A percentile compares a stretch with the other conserved stretches of the same genome.
Evolutionary conservation across 768 basidiomycete genomes (phyloP).

Genomic region (Boletus reticuloceps): DNA sequence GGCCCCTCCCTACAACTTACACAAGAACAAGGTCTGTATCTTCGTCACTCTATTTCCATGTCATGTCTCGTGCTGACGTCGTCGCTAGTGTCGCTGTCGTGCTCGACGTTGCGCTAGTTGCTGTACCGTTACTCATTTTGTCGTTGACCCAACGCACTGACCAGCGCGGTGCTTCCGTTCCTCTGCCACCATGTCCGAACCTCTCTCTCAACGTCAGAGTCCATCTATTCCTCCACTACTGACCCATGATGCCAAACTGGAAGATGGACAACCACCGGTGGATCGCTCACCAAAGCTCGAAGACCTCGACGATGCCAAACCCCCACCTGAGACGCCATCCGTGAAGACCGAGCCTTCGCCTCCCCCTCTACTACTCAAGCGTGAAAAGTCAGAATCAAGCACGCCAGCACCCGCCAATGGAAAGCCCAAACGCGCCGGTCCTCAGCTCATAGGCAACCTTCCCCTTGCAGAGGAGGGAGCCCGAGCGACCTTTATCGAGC

Average conservation of each 20-base stretch:
- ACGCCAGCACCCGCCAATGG: slow-evolving; percentile 36
- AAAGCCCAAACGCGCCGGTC: slow-evolving; percentile 37
- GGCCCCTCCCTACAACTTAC: slow-evolving; percentile 4
- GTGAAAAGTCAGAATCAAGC: slow-evolving; percentile 34
- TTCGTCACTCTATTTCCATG: background rate
- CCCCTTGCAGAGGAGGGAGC: slow-evolving; percentile 76
- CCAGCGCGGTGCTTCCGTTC: slow-evolving; percentile 11
- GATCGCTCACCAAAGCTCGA: slow-evolving; percentile 15
- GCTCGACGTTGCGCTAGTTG: slow-evolving; percentile 20
- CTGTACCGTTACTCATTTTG: slow-evolving; percentile 22
- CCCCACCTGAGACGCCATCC: slow-evolving; percentile 27
- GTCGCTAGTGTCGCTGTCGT: slow-evolving; percentile 12
- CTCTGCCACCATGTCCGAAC: slow-evolving; percentile 30
- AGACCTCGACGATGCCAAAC: slow-evolving; percentile 23
- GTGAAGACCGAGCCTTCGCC: slow-evolving; percentile 30
- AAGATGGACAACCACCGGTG: slow-evolving; percentile 5
- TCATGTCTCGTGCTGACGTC: slow-evolving; percentile 12
- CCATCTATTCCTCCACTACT: slow-evolving; percentile 16
- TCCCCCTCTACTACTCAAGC: slow-evolving; percentile 26
- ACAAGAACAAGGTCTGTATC: slow-evolving; percentile 22
- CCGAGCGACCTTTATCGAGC: slow-evolving; percentile 66
- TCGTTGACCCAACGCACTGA: slow-evolving; percentile 19
- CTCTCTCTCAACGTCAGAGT: slow-evolving; percentile 28
- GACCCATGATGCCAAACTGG: slow-evolving; percentile 12
- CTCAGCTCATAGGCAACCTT: slow-evolving; percentile 79